Base-by-base conservation (phyloP, 352 stramenopile species). In the Phytophthora pinifolia region DNA sequence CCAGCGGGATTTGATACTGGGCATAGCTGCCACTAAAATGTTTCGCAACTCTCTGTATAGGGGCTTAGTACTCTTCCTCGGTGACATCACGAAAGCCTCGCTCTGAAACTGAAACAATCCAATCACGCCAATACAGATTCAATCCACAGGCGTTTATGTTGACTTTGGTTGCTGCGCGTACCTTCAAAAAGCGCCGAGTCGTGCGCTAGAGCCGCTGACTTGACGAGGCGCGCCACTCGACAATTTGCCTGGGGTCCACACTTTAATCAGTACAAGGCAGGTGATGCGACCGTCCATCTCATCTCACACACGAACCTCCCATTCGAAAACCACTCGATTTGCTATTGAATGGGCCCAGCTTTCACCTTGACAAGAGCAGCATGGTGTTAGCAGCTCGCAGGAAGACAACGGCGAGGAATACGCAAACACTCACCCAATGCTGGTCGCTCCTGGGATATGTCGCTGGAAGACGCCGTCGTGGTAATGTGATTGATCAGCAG, bases 401-500 rank as follows among this genome's bases (percentile, higher is more conserved):
- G n/a, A 18, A 34, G 18, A 4, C 18, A 30, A 7, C 6, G 7
- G 29, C 2, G 13, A 31, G 22, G 4, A 27, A 6, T 27, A 6
- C 6, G 22, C 22, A 27, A 4, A 54, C 2, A 29, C 51, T 15
- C 22, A 76, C 68, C 70, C 25, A 81, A 47, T 12, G 72, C 70
- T 55, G 72, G 69, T 17, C 47, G 49, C 9, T 67, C 54, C 17
- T 70, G 65, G 15, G 50, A 48, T 25, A 39, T 42, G n/a, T 63
- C 48, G 15, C 30, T 61, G 6, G 42, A 41, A 1, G 56, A 67
- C 3, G 66, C 65, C 46, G 78, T 81, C 20, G 73, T 87, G 1
- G 85, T 94, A 12, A 91, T 65, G 41, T 94, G 83, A 27, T 92
- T 94, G 14, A 76, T 69, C 13, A 92, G 6, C 9, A 92, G 25